A percentile compares a stretch with the other conserved stretches of the same genome.
Conservation (phyloP, 2,329 filamentous ascomycete genomes). For the Microsporum canis region DNA sequence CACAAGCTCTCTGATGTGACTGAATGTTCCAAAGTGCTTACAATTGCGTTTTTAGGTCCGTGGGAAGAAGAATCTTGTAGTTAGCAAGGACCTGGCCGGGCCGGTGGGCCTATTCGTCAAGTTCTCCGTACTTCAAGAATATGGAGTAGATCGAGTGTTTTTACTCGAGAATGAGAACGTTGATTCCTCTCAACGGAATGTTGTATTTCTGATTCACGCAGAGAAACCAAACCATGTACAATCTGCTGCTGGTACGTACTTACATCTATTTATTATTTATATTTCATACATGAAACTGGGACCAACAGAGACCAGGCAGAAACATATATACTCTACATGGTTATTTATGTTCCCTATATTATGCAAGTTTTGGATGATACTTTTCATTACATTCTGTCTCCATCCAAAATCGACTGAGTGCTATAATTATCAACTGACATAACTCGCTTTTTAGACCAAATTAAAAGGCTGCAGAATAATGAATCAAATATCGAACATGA, state of each 20-base stretch:
- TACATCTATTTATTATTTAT: constrained; percentile 15
- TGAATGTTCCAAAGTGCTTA: neutral
- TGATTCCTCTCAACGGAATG: constrained; percentile 86
- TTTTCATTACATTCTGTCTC: neutral
- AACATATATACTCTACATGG: constrained; percentile 43
- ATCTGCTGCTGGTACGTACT: constrained; percentile 69
- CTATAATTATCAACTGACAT: constrained; percentile 52
- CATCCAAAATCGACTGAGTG: constrained; percentile 20
- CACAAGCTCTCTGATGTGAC: neutral
- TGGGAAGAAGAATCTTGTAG: constrained; percentile 95
- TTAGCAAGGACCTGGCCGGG: constrained; percentile 81
- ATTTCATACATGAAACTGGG: neutral
- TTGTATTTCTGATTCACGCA: constrained; percentile 84
- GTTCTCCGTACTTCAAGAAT: constrained; percentile 88
- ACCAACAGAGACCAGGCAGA: constrained; percentile 43
- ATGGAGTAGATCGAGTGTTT: constrained; percentile 96
- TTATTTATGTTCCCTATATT: constrained; percentile 48
- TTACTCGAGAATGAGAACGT: constrained; percentile 92
- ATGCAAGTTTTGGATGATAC: neutral
- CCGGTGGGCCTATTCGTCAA: constrained; percentile 87
- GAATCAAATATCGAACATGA: constrained; percentile 76
- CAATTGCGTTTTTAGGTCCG: constrained; percentile 54
- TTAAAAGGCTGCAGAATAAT: constrained; percentile 77
- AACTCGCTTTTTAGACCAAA: constrained; percentile 56
- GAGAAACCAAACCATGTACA: constrained; percentile 78